Evolutionary conservation across 441 rosid genomes (phyloP).

Genomic region (Biscutella laevigata): DNA sequence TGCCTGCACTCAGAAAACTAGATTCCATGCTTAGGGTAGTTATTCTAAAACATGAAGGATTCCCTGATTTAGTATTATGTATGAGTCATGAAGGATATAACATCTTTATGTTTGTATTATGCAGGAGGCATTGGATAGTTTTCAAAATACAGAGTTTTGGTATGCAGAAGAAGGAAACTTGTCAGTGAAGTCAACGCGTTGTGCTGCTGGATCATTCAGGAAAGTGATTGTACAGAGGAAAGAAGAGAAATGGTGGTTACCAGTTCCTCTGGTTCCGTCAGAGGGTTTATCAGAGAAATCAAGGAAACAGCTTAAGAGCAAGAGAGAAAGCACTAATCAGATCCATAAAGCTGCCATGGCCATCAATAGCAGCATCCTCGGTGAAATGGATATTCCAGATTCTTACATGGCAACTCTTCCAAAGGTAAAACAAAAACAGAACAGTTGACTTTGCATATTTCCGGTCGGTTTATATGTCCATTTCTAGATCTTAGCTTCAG

Average conservation of each 20-base stretch:
- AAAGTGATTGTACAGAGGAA: slow-evolving; percentile 42
- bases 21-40: slow-evolving; percentile 55
- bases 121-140: slow-evolving; percentile 29
- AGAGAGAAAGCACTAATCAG: slow-evolving; percentile 48
- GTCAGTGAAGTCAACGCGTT: slow-evolving; percentile 37
- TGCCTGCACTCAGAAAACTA: slow-evolving; percentile 55
- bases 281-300: slow-evolving; percentile 50
- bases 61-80: too few relatives aligned
- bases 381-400: slow-evolving; percentile 59
- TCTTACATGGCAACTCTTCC: slow-evolving; percentile 51
- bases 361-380: slow-evolving; percentile 45
- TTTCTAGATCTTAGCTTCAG: too few relatives aligned
- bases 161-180: slow-evolving; percentile 45
- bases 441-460: too few relatives aligned
- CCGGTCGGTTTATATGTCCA: too few relatives aligned
- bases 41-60: not conserved
- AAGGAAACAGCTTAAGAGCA: slow-evolving; percentile 37
- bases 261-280: slow-evolving; percentile 47
- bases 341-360: slow-evolving; percentile 73
- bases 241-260: slow-evolving; percentile 72
- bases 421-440: slow-evolving; percentile 34
- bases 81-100: not conserved
- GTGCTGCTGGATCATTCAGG: slow-evolving; percentile 52
- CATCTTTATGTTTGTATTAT: too few relatives aligned
- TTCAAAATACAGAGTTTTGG: slow-evolving; percentile 31